Conservation (phyloP, 1,284 basidiomycete species). For the Cryptococcus sp. region DNA sequence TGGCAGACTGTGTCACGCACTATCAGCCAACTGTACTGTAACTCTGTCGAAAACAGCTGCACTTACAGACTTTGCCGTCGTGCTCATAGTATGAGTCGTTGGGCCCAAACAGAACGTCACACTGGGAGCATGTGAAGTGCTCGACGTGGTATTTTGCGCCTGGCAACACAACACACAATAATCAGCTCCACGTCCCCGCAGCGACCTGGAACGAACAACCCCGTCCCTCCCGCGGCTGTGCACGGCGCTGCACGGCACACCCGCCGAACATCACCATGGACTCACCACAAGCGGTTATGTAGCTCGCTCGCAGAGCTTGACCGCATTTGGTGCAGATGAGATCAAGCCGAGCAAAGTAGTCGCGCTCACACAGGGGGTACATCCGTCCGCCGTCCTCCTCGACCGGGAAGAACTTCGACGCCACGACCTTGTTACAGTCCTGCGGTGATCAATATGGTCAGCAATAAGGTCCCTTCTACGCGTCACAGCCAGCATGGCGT, state of each 20-base stretch:
- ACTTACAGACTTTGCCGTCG: constrained; percentile 76
- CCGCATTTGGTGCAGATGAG: constrained; percentile 96
- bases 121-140: constrained; percentile 98
- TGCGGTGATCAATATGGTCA: constrained; percentile 45
- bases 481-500: not conserved
- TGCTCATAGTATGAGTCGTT: constrained; percentile 99
- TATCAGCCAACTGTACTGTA: not conserved
- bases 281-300: constrained; percentile 98
- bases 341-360: constrained; percentile 94
- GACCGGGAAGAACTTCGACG: constrained; percentile 98
- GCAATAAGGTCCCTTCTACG: constrained; percentile 8
- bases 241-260: not conserved
- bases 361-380: constrained; percentile 92
- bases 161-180: constrained; percentile 42
- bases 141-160: constrained; percentile 99
- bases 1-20: constrained; percentile 62
- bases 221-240: not conserved
- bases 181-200: not conserved
- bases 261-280: constrained; percentile 29
- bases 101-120: constrained; percentile 91
- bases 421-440: constrained; percentile 96
- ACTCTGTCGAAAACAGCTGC: not conserved
- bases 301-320: constrained; percentile 89
- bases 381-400: constrained; percentile 71
- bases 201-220: not conserved